These are phyloP conservation scores for Aspergillus campestris DNA, from an alignment of 495 filamentous ascomycete genomes.

Conservation along the genomic window DNA sequence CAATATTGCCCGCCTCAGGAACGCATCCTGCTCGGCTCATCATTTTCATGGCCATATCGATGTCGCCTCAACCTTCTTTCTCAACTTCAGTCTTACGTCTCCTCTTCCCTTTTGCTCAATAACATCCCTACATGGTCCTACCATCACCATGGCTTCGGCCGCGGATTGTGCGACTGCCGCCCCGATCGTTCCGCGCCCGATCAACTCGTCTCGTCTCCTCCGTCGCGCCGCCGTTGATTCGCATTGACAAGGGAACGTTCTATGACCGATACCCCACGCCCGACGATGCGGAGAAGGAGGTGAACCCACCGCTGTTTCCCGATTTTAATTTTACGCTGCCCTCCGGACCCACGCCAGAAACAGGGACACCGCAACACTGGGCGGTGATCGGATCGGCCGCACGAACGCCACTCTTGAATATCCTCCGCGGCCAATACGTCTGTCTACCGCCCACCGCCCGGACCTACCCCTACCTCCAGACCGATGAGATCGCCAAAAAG, in stretches of 20 bases:
- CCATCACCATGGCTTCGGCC: too few relatives aligned
- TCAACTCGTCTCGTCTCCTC: constrained; percentile 7
- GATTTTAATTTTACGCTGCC: constrained; percentile 58
- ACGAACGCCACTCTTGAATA: constrained; percentile 67
- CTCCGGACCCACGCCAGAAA: constrained; percentile 25
- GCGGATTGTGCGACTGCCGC: too few relatives aligned
- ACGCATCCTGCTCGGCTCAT: too few relatives aligned
- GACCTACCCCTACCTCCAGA: constrained; percentile 65
- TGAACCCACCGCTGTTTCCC: constrained; percentile 55
- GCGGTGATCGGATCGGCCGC: constrained; percentile 63
- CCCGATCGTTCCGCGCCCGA: not conserved
- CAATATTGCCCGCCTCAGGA: too few relatives aligned
- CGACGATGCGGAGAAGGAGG: constrained; percentile 19
- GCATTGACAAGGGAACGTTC: constrained; percentile 68
- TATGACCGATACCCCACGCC: constrained; percentile 66
- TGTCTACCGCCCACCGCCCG: constrained; percentile 64
- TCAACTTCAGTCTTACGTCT: too few relatives aligned
- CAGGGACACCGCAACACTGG: constrained; percentile 49
- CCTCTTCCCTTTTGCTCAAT: too few relatives aligned
- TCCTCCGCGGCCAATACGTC: constrained; percentile 65
- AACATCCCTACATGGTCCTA: too few relatives aligned
- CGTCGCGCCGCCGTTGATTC: constrained; percentile 51
- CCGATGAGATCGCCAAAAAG: constrained; percentile 47
- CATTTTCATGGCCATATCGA: too few relatives aligned
- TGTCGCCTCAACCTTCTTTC: too few relatives aligned